Percentiles rank a stretch among this genome's conserved stretches.
These are phyloP conservation scores for Ogataea paradorogensis DNA, from an alignment of 805 yeast genomes.

Conservation along the genomic window DNA sequence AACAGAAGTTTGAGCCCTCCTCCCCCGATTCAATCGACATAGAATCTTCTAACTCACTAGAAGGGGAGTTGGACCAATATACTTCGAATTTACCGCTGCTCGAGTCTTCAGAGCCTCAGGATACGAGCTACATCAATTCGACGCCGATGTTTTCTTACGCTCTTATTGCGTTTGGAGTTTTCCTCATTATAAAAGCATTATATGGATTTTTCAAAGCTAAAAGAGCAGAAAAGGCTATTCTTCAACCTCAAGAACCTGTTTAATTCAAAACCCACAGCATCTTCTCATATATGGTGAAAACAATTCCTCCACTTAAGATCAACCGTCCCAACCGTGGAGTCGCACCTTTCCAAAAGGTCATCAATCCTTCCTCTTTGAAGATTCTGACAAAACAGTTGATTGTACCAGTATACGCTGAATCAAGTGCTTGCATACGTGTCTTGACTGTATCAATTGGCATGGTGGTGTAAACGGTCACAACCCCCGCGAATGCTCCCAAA, in stretches of 20 bases:
- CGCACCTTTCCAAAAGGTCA: conserved; percentile 97
- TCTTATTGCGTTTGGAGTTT: conserved; percentile 64
- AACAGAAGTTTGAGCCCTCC: conserved; percentile 46
- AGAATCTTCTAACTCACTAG: conserved; percentile 18
- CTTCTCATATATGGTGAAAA: conserved; percentile 93
- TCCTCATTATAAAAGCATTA: conserved; percentile 64
- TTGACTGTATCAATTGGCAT: conserved; percentile 96
- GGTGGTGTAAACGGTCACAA: conserved; percentile 85
- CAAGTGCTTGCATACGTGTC: conserved; percentile 94
- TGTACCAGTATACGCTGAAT: conserved; percentile 76
- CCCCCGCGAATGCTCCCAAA: conserved; percentile 88
- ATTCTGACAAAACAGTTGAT: conserved; percentile 77
- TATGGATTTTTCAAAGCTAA: conserved; percentile 73
- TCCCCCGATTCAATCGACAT: conserved; percentile 60
- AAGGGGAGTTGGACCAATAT: conserved; percentile 29
- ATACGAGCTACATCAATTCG: conserved; percentile 18
- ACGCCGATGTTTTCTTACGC: conserved; percentile 59
- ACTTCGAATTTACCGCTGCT: conserved; percentile 22
- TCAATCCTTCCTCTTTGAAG: conserved; percentile 81
- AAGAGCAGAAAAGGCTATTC: conserved; percentile 63
- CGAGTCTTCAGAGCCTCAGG: conserved; percentile 8
- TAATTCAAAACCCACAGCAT: conserved; percentile 59
- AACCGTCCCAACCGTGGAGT: conserved; percentile 94
- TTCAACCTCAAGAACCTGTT: conserved; percentile 18
- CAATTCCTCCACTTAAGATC: conserved; percentile 93